Evolutionary conservation across 2,329 filamentous ascomycete species (phyloP), one percentile per base, ranked within the genome.

Genomic region (Hymenoscyphus repandus): DNA sequence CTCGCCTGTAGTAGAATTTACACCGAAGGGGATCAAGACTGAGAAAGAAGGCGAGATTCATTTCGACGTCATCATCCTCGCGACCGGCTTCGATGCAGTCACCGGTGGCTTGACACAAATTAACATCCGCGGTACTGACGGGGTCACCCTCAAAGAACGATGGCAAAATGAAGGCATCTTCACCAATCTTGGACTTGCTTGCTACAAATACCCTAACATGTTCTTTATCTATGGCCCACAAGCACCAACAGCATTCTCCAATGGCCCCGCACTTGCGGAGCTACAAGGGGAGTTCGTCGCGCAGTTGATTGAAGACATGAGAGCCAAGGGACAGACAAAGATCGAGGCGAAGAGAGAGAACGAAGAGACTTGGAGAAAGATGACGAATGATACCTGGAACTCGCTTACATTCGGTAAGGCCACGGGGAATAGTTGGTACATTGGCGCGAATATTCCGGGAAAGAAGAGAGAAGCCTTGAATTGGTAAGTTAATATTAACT

Each of bases 231-330:
- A 81, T 59, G 79, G 79, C 0, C 68, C 73, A 0, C 79, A 83
- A n/a, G 76, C 69, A 0, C 79, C 79, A 0, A 81, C 78, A 0
- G 70, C 77, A 0, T 66, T 82, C 5, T 64, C 70, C 59, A 84
- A 83, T 56, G 80, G 79, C 0, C 80, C 81, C 0, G 72, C 74
- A 0, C 72, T 69, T 1, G 72, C 76, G 6, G 76, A 82, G 54
- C 59, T 78, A 1, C 80, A 84, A 57, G 79, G 77, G 2, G 68
- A 76, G 0, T 83, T 77, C 77, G 75, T 82, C 49, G 68, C 70
- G 13, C 72, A 77, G 42, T 62, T 64, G 39, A 76, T 83, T 48
- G 64, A 69, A 33, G 71, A 77, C 61, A 74, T 80, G 56, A 34
- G 32, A 13, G 32, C 7, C 9, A 34, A 7, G 32, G 32, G 32